These are phyloP conservation scores for Yarrowia deformans DNA, from an alignment of 805 yeast genomes.

Conservation along the genomic window DNA sequence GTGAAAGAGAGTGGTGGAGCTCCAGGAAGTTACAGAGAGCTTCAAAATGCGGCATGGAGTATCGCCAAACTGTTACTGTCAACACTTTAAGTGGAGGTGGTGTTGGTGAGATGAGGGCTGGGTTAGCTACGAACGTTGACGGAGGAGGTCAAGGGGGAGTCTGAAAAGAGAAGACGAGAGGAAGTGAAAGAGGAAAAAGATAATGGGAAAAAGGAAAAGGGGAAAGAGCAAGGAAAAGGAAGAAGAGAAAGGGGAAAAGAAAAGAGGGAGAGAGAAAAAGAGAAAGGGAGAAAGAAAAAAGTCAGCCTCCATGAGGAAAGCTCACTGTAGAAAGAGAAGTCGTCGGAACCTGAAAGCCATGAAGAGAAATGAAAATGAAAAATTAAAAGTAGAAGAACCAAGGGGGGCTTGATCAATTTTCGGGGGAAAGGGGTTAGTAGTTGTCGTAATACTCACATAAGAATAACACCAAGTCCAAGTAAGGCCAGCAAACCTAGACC, in stretches of 20 bases:
- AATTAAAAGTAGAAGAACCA: neutral
- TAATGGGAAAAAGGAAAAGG: neutral
- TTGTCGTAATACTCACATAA: slow-evolving; percentile 29
- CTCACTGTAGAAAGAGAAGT: neutral
- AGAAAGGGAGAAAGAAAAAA: neutral
- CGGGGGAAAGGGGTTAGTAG: slow-evolving; percentile 6
- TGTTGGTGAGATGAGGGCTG: slow-evolving; percentile 21
- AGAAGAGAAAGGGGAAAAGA: neutral
- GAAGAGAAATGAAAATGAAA: neutral
- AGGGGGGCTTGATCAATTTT: neutral
- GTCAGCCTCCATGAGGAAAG: neutral
- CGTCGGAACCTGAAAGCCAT: no score
- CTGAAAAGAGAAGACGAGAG: no score
- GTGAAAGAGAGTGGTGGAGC: neutral
- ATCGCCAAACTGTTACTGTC: neutral
- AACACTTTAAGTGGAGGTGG: slow-evolving; percentile 1
- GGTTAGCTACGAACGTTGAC: neutral
- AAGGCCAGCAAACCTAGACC: slow-evolving; percentile 31
- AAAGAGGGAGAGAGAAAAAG: no score
- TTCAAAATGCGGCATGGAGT: neutral
- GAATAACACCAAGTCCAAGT: slow-evolving; percentile 22
- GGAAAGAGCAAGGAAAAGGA: neutral
- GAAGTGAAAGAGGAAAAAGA: neutral
- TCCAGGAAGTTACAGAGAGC: neutral
- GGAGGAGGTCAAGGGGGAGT: neutral